Evolutionary conservation across 345 rosid genomes (phyloP), one percentile per base, ranked within the genome.

Genomic region (Camelina laxa): DNA sequence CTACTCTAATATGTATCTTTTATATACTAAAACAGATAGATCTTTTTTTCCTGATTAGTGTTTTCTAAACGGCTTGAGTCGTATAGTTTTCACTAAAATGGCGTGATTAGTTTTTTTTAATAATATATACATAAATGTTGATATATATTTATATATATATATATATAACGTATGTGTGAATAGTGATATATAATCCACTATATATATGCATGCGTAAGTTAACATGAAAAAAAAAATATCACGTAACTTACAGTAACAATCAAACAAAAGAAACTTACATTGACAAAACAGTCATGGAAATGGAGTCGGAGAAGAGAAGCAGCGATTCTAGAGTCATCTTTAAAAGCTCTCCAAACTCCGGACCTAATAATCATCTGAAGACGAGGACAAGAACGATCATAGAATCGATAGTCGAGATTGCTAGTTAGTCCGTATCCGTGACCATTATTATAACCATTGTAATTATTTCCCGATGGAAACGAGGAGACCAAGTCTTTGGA

Each of bases 241-340:
- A 16, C 35, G 51, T 47, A 47, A 5, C 17, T 44, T 42, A 42
- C 16, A 47, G 0, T 15, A 16, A 47, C 5, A 15, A 45, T 45
- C 2, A 45, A 45, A 45, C 8, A 15, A 8, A n/a, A 30, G 33
- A 30, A 36, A 33, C 59, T 80, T 86, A 90, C 98, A 73, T 91
- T 87, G 27, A 93, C 92, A 27, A 93, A 85, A 64, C 98, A 93
- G 48, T 93, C 96, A 53, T 91, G 98, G 30, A 91, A 91, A 77
- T 91, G 96, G 71, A 93, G 67, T 3, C 97, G 88, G 13, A 93
- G 98, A 69, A 93, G 92, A 41, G 97, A 93, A 0, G 98, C 98
- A 50, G 91, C 91, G 9, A 93, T 86, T 79, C 98, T 83, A 48
- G 82, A 53, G 27, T 93, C 98, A 49, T 81, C 85, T 78, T 33